phyloP scores from a whole-genome alignment of 495 filamentous ascomycete species.

The Patellaria atrata region DNA sequence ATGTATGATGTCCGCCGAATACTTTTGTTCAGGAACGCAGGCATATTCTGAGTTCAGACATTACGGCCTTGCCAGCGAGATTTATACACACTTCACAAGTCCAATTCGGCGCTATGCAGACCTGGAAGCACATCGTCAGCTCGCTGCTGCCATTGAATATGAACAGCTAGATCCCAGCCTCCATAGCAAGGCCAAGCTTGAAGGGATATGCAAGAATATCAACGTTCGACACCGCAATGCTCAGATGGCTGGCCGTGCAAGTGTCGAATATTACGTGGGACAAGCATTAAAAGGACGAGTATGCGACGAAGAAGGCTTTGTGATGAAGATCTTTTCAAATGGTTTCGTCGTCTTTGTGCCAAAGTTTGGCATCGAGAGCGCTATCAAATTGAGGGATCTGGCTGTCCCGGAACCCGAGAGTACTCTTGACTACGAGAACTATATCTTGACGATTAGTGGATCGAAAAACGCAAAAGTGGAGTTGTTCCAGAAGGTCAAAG shows the following conservation, averaged over 20 bases:
- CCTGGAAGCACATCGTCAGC: slow-evolving; percentile 81
- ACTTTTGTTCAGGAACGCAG: slow-evolving; percentile 88
- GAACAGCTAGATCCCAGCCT: slow-evolving; percentile 66
- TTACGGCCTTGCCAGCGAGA: slow-evolving; percentile 87
- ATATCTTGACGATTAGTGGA: slow-evolving; percentile 47
- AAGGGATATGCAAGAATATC: slow-evolving; percentile 93
- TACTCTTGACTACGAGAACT: slow-evolving; percentile 70
- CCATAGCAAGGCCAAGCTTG: slow-evolving; percentile 64
- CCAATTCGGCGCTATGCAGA: slow-evolving; percentile 96
- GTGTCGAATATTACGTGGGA: slow-evolving; percentile 92
- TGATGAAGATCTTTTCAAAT: slow-evolving; percentile 94
- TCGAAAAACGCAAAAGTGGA: slow-evolving; percentile 48
- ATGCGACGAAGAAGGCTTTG: slow-evolving; percentile 75
- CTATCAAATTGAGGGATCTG: slow-evolving; percentile 75
- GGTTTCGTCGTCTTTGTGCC: slow-evolving; percentile 94
- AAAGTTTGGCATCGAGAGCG: slow-evolving; percentile 82
- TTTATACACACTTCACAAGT: slow-evolving; percentile 97
- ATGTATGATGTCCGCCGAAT: slow-evolving; percentile 98
- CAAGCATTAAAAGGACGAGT: slow-evolving; percentile 81
- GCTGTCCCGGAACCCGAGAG: slow-evolving; percentile 57
- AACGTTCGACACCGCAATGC: slow-evolving; percentile 95
- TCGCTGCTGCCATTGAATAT: slow-evolving; percentile 88
- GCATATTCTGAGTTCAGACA: slow-evolving; percentile 88
- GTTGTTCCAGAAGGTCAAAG: slow-evolving; percentile 78
- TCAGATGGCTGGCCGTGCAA: slow-evolving; percentile 83